These are phyloP conservation scores for Mycena epipterygia DNA, from an alignment of 768 basidiomycete species.

Conservation along the genomic window DNA sequence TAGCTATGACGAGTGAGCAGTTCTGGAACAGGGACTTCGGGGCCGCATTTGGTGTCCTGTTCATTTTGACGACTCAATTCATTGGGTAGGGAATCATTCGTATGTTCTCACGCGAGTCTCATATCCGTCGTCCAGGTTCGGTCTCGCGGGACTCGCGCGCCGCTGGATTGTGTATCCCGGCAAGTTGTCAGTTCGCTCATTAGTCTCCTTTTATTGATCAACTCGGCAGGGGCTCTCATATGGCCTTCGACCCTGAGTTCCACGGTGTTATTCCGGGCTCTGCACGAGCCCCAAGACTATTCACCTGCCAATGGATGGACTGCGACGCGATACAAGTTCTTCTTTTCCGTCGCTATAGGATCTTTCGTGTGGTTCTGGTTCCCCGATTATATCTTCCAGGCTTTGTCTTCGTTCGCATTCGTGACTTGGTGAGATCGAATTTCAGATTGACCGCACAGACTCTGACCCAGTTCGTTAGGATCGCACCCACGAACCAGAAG, in stretches of 20 bases:
- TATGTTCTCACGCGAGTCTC: constrained; percentile 1
- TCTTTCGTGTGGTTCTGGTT: constrained; percentile 26
- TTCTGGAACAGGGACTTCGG: constrained; percentile 20
- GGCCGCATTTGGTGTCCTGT: constrained; percentile 8
- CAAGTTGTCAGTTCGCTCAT: not conserved
- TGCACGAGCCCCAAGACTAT: constrained; percentile 21
- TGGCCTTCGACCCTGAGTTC: constrained; percentile 17
- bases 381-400: constrained; percentile 26
- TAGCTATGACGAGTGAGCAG: constrained; percentile 7
- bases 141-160: constrained; percentile 2
- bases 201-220: not conserved
- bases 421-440: too few species aligned
- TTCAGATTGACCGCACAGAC: too few species aligned
- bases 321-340: constrained; percentile 19
- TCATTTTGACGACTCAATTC: constrained; percentile 22
- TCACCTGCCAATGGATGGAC: constrained; percentile 20
- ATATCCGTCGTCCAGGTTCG: too few species aligned
- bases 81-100: not conserved
- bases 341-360: constrained; percentile 4
- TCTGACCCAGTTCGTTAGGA: too few species aligned
- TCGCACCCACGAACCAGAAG: constrained; percentile 12
- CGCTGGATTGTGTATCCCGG: constrained; percentile 23
- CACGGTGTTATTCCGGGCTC: constrained; percentile 17
- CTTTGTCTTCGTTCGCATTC: constrained; percentile 20
- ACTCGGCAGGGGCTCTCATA: constrained; percentile 9